These are phyloP conservation scores for Hypomyces rosellus DNA, from an alignment of 2,329 filamentous ascomycete species.

Conservation along the genomic window DNA sequence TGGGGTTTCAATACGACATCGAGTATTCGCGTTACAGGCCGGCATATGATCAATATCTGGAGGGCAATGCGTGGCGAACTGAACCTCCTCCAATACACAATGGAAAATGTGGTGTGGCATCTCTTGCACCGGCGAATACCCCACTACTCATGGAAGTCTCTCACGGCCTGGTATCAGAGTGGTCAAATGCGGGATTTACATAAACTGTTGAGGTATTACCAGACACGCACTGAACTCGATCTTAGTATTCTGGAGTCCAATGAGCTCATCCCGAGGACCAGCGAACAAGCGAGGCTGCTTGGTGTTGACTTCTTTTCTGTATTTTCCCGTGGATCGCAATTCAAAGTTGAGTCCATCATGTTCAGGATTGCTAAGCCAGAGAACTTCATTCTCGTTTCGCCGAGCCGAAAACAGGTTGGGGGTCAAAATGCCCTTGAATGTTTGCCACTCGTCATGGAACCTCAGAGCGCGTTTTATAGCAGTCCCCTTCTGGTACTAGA, in stretches of 20 bases:
- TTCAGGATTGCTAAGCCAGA: conserved; percentile 97
- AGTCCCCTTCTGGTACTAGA: conserved; percentile 87
- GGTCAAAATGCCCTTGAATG: conserved; percentile 93
- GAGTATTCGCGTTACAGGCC: conserved; percentile 83
- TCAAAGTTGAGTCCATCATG: conserved; percentile 98
- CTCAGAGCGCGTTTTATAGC: conserved; percentile 87
- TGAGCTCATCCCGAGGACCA: conserved; percentile 80
- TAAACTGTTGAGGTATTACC: conserved; percentile 73
- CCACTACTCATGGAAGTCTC: conserved; percentile 71
- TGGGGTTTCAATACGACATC: conserved; percentile 96
- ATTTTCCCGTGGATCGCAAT: conserved; percentile 89
- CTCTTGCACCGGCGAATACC: conserved; percentile 81
- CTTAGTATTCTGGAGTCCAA: conserved; percentile 89
- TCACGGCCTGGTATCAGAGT: conserved; percentile 78
- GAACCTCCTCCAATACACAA: conserved; percentile 85
- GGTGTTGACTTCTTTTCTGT: conserved; percentile 97
- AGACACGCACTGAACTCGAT: conserved; percentile 69
- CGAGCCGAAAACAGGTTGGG: conserved; percentile 85
- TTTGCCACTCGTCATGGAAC: conserved; percentile 93
- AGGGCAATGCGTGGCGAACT: conserved; percentile 90
- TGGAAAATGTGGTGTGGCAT: conserved; percentile 95
- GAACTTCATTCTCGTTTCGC: conserved; percentile 84
- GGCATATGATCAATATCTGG: conserved; percentile 97
- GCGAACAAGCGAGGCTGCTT: conserved; percentile 86
- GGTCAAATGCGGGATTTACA: conserved; percentile 60